A percentile compares a stretch with the other conserved stretches of the same genome.
These are phyloP conservation scores for Umbelopsis sp. DNA, from an alignment of 192 early-diverging fungal genomes.

Conservation along the genomic window DNA sequence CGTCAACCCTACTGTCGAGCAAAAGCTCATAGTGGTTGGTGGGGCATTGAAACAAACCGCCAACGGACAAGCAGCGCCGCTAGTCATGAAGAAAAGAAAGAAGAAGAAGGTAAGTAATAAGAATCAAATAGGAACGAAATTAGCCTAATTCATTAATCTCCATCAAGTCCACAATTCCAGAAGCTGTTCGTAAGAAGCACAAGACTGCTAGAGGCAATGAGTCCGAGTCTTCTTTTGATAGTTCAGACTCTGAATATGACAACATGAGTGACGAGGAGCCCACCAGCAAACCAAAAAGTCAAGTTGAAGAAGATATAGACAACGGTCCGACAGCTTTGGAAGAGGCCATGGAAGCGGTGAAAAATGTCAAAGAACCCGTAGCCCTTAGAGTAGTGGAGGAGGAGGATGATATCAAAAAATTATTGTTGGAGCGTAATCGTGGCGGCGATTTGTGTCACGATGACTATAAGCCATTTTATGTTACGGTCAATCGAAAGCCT, in stretches of 20 bases:
- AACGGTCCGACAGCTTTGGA: conserved; percentile 35
- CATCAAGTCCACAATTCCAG: conserved; percentile 42
- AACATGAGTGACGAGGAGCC: conserved; percentile 32
- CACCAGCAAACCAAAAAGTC: conserved; percentile 29
- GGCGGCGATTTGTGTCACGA: conserved; percentile 39
- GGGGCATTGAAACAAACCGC: conserved; percentile 47
- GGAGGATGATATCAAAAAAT: conserved; percentile 37
- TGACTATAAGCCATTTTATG: conserved; percentile 60
- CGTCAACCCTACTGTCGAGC: conserved; percentile 12
- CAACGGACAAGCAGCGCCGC: conserved; percentile 44
- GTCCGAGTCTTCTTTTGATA: conserved; percentile 70
- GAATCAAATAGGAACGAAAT: neutral
- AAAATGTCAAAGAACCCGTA: conserved; percentile 27
- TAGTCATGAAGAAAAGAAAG: conserved; percentile 49
- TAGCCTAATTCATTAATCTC: neutral
- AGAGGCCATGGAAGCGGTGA: conserved; percentile 33
- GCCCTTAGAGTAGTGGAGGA: conserved; percentile 30
- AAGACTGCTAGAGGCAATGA: conserved; percentile 38
- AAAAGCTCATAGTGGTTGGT: conserved; percentile 39
- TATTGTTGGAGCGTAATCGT: conserved; percentile 34
- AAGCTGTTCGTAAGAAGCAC: conserved; percentile 28
- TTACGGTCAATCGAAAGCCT: conserved; percentile 74
- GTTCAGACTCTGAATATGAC: conserved; percentile 69
- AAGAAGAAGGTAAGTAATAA: conserved; percentile 49
- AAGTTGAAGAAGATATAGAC: conserved; percentile 32